Conservation (phyloP, 1,284 basidiomycete genomes). For the Boletus smithii region DNA sequence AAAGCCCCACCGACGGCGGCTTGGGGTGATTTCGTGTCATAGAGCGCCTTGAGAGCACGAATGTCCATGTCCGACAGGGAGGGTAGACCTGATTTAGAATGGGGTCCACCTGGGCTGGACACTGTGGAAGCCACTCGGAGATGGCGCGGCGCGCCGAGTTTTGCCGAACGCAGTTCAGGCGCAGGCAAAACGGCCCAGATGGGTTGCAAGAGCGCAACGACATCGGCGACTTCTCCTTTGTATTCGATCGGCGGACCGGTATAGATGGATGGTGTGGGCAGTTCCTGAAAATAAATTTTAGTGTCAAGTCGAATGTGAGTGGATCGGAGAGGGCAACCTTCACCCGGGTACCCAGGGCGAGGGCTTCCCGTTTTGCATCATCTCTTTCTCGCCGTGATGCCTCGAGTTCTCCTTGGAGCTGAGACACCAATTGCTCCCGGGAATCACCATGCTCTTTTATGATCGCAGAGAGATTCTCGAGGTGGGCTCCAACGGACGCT, state of each 20-base stretch:
- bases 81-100: slow-evolving; percentile 29
- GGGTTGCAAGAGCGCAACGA: slow-evolving; percentile 62
- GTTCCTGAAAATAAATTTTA: slow-evolving; percentile 18
- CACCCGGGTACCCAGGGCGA: slow-evolving; percentile 42
- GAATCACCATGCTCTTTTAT: slow-evolving; percentile 48
- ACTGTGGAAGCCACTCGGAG: slow-evolving; percentile 44
- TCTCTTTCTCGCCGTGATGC: slow-evolving; percentile 54
- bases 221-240: slow-evolving; percentile 52
- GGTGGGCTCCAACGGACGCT: slow-evolving; percentile 50
- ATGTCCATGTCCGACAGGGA: slow-evolving; percentile 80
- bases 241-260: slow-evolving; percentile 39
- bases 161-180: slow-evolving; percentile 68
- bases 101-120: slow-evolving; percentile 30
- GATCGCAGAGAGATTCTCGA: slow-evolving; percentile 50
- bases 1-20: slow-evolving; percentile 44
- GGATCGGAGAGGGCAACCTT: slow-evolving; percentile 37
- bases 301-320: slow-evolving; percentile 3
- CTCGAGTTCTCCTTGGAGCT: slow-evolving; percentile 56
- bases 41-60: slow-evolving; percentile 70
- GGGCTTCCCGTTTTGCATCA: slow-evolving; percentile 45
- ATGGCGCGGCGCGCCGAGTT: slow-evolving; percentile 49
- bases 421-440: slow-evolving; percentile 49
- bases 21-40: slow-evolving; percentile 46
- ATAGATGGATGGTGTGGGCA: slow-evolving; percentile 24
- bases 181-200: slow-evolving; percentile 82